Conservation (phyloP, 164 flowering plant species). For the Liquidambar formosana region DNA sequence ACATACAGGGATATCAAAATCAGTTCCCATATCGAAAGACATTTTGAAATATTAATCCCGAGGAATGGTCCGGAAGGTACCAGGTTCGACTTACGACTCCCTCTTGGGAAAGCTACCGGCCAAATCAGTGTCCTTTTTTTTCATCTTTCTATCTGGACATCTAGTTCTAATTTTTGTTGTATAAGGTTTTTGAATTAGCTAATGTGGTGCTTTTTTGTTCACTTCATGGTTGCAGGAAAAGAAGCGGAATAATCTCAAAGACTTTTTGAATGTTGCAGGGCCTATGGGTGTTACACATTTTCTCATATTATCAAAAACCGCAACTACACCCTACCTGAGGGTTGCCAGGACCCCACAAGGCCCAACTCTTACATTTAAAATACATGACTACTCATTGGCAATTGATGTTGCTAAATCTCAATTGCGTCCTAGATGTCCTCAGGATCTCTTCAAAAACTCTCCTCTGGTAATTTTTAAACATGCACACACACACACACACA, state of each 20-base stretch:
- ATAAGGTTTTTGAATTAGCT: neutral
- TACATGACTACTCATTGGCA: conserved; percentile 80
- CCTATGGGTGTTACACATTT: conserved; percentile 98
- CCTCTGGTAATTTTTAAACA: conserved; percentile 63
- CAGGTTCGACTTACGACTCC: too few relatives aligned
- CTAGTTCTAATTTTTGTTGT: neutral
- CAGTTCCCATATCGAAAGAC: too few relatives aligned
- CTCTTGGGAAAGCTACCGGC: too few relatives aligned
- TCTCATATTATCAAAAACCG: conserved; percentile 83
- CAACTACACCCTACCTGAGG: conserved; percentile 63
- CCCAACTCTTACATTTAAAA: conserved; percentile 89
- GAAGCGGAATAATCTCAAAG: conserved; percentile 76
- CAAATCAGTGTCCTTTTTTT: too few relatives aligned
- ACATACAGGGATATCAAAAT: too few relatives aligned
- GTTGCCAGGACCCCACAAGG: conserved; percentile 96
- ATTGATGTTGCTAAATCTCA: conserved; percentile 81
- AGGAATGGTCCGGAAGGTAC: too few relatives aligned
- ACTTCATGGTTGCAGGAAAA: conserved; percentile 66
- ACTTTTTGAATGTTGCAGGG: conserved; percentile 93
- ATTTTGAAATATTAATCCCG: too few relatives aligned
- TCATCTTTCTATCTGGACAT: too few relatives aligned
- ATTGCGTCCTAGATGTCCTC: conserved; percentile 82
- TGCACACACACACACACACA: neutral
- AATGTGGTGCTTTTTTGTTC: conserved; percentile 3
- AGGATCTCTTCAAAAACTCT: conserved; percentile 76